Percentiles rank a stretch among this genome's conserved stretches.
These are phyloP conservation scores for Vitellaria paradoxa DNA, from an alignment of 179 eudicot species.

Conservation along the genomic window DNA sequence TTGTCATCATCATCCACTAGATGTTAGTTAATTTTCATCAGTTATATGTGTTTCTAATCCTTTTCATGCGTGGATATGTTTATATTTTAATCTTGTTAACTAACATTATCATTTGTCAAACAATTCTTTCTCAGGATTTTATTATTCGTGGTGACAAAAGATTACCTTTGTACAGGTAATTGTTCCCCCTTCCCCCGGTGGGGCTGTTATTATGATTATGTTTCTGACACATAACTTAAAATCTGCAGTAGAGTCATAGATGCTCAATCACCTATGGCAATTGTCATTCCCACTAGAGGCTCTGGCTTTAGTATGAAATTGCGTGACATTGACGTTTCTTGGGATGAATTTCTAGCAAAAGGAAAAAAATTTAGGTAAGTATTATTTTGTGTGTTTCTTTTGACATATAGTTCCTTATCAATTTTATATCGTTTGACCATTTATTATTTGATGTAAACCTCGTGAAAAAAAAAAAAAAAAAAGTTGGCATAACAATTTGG, in stretches of 20 bases:
- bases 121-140: constrained; percentile 49
- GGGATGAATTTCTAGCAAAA: constrained; percentile 65
- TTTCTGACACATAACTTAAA: constrained; percentile 23
- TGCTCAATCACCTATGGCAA: constrained; percentile 81
- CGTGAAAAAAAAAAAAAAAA: neutral
- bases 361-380: constrained; percentile 53
- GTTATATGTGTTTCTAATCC: too few species aligned
- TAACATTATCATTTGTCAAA: constrained; percentile 1
- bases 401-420: constrained; percentile 6
- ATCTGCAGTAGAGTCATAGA: constrained; percentile 78
- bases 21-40: too few species aligned
- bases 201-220: neutral
- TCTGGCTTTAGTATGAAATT: constrained; percentile 42
- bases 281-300: constrained; percentile 68
- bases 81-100: neutral
- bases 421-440: neutral
- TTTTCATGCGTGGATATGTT: too few species aligned
- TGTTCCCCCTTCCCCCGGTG: neutral
- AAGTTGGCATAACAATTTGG: neutral
- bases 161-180: constrained; percentile 85
- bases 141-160: constrained; percentile 81
- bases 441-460: constrained; percentile 1
- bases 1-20: too few species aligned
- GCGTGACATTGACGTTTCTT: constrained; percentile 75
- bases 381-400: constrained; percentile 2